Percentiles rank a stretch among this genome's conserved stretches.
Evolutionary conservation across 106 monocot species (phyloP).

Genomic region (Xerophyta viscosa): DNA sequence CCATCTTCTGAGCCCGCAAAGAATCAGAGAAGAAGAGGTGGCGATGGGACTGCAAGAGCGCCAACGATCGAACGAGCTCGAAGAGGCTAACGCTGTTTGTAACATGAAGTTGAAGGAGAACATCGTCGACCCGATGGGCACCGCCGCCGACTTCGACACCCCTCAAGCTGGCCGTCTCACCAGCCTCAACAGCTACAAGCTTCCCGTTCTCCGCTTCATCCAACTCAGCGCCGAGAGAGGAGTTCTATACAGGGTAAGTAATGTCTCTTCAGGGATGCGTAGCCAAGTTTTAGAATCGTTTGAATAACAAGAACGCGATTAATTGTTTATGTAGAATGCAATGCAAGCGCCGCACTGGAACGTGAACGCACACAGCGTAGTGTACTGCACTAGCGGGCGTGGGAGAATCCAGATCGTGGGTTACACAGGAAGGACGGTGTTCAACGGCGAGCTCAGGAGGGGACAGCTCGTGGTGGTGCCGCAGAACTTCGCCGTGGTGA

Average conservation of each 20-base stretch:
- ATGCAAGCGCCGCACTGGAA: conserved; percentile 26
- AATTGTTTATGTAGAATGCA: conserved; percentile 16
- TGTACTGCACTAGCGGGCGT: conserved; percentile 13
- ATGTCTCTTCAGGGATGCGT: no score
- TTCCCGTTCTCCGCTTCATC: conserved; percentile 31
- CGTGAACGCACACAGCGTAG: conserved; percentile 30
- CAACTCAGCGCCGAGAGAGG: conserved; percentile 32
- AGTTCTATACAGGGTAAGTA: conserved; percentile 22
- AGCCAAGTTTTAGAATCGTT: no score
- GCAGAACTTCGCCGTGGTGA: conserved; percentile 24
- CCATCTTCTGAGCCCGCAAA: conserved; percentile 13
- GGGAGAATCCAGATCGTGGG: conserved; percentile 19
- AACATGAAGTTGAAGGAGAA: conserved; percentile 27
- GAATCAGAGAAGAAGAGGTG: conserved; percentile 1
- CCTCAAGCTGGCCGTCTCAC: conserved; percentile 28
- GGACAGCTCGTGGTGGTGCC: conserved; percentile 24
- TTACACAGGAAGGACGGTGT: conserved; percentile 6
- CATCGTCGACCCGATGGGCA: conserved; percentile 41
- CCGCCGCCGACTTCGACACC: conserved; percentile 29
- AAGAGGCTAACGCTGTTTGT: conserved; percentile 48
- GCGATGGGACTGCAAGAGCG: background rate
- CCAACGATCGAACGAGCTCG: conserved; percentile 28
- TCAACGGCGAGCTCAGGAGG: conserved; percentile 10
- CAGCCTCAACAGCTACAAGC: conserved; percentile 40
- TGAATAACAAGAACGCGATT: no score